Conservation (phyloP, 257 asterid genomes). For the Misopates orontium region DNA sequence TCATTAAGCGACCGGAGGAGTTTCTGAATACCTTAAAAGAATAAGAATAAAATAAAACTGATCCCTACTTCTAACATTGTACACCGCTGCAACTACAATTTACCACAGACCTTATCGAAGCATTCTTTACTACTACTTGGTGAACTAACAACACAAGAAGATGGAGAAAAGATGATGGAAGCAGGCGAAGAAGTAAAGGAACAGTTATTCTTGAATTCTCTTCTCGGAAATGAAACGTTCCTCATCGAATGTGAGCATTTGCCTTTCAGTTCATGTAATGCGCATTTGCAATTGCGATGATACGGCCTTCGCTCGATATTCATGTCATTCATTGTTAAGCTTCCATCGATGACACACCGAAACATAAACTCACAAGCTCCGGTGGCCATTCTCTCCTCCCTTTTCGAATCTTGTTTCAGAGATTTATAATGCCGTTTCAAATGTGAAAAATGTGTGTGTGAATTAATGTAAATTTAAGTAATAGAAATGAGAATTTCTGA, state of each 20-base stretch:
- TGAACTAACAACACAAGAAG: constrained; percentile 13
- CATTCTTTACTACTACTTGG: constrained; percentile 11
- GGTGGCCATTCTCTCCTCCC: constrained; percentile 42
- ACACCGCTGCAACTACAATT: constrained; percentile 8
- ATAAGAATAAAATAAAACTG: not conserved
- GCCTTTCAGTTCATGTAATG: constrained; percentile 36
- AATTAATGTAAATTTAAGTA: too few species aligned
- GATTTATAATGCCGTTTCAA: too few species aligned
- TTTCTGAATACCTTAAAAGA: not conserved
- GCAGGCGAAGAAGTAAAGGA: constrained; percentile 15
- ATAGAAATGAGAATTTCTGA: too few species aligned
- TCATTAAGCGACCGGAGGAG: not conserved
- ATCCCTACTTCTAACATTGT: constrained; percentile 2
- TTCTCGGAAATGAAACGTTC: constrained; percentile 30
- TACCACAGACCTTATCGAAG: too few species aligned
- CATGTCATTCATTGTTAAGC: constrained; percentile 38
- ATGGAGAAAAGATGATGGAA: constrained; percentile 22
- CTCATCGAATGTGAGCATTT: constrained; percentile 25
- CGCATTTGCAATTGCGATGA: constrained; percentile 43
- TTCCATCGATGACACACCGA: constrained; percentile 34
- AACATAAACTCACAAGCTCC: constrained; percentile 35
- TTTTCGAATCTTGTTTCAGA: not conserved
- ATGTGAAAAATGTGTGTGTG: too few species aligned
- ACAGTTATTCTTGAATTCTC: constrained; percentile 1
- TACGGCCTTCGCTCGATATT: constrained; percentile 45